Conservation (phyloP, 768 basidiomycete species). For the Boletus rufocinnamomeus region DNA sequence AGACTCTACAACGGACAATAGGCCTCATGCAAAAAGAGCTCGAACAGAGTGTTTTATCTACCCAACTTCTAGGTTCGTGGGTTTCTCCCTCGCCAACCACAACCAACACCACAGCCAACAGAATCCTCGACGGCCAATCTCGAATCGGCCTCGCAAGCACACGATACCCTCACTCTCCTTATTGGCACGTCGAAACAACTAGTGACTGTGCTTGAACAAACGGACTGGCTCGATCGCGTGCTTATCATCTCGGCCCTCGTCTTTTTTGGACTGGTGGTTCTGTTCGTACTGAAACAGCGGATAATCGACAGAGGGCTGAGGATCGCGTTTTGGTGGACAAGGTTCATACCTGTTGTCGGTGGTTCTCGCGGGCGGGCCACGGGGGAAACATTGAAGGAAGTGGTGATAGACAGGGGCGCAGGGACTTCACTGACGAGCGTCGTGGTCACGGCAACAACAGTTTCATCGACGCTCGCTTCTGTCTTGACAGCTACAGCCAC, state of each 20-base stretch:
- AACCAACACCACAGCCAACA: conserved; percentile 29
- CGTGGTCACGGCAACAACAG: conserved; percentile 1
- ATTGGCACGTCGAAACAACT: conserved; percentile 82
- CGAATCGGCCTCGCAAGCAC: conserved; percentile 68
- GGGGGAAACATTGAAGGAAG: conserved; percentile 9
- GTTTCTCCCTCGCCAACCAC: not conserved
- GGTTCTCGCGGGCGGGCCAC: conserved; percentile 5
- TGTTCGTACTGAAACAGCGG: conserved; percentile 87
- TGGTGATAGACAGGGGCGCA: not conserved
- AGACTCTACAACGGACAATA: conserved; percentile 82
- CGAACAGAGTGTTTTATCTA: conserved; percentile 81
- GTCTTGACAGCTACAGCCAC: conserved; percentile 9
- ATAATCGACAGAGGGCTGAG: conserved; percentile 77
- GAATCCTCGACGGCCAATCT: conserved; percentile 81
- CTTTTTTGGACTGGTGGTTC: conserved; percentile 83
- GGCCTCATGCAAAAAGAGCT: conserved; percentile 89
- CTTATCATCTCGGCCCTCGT: conserved; percentile 76
- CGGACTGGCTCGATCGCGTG: conserved; percentile 91
- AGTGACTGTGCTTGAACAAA: conserved; percentile 83
- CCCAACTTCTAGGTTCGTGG: conserved; percentile 76
- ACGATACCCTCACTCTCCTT: conserved; percentile 70
- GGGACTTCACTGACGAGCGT: conserved; percentile 11
- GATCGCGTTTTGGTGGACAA: conserved; percentile 88
- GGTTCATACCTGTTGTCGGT: conserved; percentile 53
- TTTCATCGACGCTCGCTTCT: conserved; percentile 16